Evolutionary conservation across 768 basidiomycete species (phyloP).

Genomic region (Russula emetica): DNA sequence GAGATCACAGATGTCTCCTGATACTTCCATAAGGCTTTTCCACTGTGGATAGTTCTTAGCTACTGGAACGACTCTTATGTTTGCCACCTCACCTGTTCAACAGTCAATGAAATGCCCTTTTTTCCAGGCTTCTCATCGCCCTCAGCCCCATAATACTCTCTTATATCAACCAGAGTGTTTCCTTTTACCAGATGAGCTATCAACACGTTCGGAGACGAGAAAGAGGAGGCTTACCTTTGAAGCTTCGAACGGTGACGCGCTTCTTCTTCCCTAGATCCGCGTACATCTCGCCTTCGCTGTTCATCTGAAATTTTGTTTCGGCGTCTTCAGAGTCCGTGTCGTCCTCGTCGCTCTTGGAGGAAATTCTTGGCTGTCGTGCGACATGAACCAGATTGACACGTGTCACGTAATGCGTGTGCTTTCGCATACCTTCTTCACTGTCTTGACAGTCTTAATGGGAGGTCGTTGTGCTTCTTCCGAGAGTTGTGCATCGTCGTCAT

Average conservation of each 20-base stretch:
- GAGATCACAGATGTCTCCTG: slow-evolving; percentile 11
- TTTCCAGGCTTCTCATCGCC: slow-evolving; percentile 69
- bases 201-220: slow-evolving; percentile 28
- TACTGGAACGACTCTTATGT: not conserved
- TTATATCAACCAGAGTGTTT: slow-evolving; percentile 58
- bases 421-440: slow-evolving; percentile 21
- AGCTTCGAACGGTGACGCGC: slow-evolving; percentile 52
- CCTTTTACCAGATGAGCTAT: slow-evolving; percentile 37
- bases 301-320: slow-evolving; percentile 13
- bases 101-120: slow-evolving; percentile 66
- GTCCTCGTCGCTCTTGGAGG: not conserved
- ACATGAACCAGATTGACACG: not conserved
- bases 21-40: slow-evolving; percentile 19
- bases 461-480: not conserved
- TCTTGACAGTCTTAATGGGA: slow-evolving; percentile 7
- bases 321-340: not conserved
- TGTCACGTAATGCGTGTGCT: not conserved
- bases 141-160: slow-evolving; percentile 60
- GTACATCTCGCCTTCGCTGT: slow-evolving; percentile 46
- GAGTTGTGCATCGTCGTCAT: not conserved
- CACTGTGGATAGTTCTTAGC: slow-evolving; percentile 36
- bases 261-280: slow-evolving; percentile 69
- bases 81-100: slow-evolving; percentile 54
- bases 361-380: slow-evolving; percentile 12
- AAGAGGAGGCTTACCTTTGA: slow-evolving; percentile 41